Evolutionary conservation across 176 grass and related monocot species (phyloP), one percentile per base, ranked within the genome.

Genomic region (Metroxylon sagu): DNA sequence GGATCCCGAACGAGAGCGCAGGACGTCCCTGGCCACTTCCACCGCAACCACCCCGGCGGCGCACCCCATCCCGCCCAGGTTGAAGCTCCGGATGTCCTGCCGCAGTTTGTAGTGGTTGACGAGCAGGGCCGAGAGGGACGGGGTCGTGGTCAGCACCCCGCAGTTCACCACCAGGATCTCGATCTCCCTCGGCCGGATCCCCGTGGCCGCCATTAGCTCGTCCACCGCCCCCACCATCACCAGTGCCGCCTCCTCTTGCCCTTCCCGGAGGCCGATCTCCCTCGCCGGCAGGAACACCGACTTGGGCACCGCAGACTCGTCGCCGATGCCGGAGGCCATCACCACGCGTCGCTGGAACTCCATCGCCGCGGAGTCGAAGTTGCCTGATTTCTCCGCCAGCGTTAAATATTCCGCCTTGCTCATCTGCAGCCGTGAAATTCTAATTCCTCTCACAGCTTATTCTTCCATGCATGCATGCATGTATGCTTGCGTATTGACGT

Each of bases 91-190:
- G 3, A 63, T 30, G 61, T 63, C 61, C 27, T 14, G n/a, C 19
- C 39, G 30, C 5, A 63, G 30, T 16, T 49, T 63, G 61, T 63
- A 63, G 18, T 30, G 29, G 30, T 63, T 63, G 18, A 63, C 31
- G 18, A 63, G 14, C 18, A 43, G 17, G 18, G 39, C 10, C 8
- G 61, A 6, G 18, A 63, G 61, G 18, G 61, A 63, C 5, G 61
- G 61, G 3, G 10, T 14, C 3, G 61, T 29, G 16, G 31, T n/a
- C 17, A 63, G 48, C 27, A 29, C 48, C 8, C 19, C 19, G 31
- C 30, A 43, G 39, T 63, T 63, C 16, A 63, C 61, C 4, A 63
- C 39, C 4, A 63, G 5, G 18, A 63, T 18, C 30, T 63, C 18
- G 39, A 50, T 25, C 6, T 63, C 61, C 17, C 10, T 21, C 3